These are phyloP conservation scores for Podila verticillata DNA, from an alignment of 192 early-diverging fungal genomes.

Conservation along the genomic window DNA sequence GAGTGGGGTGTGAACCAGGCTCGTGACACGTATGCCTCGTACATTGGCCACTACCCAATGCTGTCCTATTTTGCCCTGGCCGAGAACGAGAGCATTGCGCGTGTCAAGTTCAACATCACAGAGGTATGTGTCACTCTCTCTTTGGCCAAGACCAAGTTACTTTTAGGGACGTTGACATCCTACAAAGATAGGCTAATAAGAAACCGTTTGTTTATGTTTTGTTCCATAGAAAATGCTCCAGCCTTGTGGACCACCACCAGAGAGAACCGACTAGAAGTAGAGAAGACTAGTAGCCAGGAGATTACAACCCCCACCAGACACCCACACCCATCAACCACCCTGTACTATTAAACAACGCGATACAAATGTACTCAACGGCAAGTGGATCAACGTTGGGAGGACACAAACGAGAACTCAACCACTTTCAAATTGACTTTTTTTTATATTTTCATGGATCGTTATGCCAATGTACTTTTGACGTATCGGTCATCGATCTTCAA, in stretches of 20 bases:
- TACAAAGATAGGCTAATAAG: constrained; percentile 1
- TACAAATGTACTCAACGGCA: too few species aligned
- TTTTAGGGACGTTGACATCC: not conserved
- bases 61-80: constrained; percentile 85
- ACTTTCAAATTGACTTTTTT: too few species aligned
- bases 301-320: too few species aligned
- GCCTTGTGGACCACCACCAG: constrained; percentile 68
- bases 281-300: not conserved
- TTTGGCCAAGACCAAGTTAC: not conserved
- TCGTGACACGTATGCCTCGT: constrained; percentile 82
- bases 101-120: constrained; percentile 77
- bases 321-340: too few species aligned
- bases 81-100: constrained; percentile 84
- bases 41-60: constrained; percentile 82
- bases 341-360: too few species aligned
- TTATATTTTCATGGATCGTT: too few species aligned
- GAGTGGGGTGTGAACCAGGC: constrained; percentile 91
- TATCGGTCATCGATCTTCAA: too few species aligned
- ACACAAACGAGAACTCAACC: too few species aligned
- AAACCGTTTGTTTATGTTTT: not conserved
- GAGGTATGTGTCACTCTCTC: constrained; percentile 60
- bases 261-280: constrained; percentile 51
- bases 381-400: too few species aligned
- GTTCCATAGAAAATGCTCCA: constrained; percentile 71
- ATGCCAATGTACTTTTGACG: too few species aligned